Conservation (phyloP, 129 eudicot species). For the Lactuca sativa region DNA sequence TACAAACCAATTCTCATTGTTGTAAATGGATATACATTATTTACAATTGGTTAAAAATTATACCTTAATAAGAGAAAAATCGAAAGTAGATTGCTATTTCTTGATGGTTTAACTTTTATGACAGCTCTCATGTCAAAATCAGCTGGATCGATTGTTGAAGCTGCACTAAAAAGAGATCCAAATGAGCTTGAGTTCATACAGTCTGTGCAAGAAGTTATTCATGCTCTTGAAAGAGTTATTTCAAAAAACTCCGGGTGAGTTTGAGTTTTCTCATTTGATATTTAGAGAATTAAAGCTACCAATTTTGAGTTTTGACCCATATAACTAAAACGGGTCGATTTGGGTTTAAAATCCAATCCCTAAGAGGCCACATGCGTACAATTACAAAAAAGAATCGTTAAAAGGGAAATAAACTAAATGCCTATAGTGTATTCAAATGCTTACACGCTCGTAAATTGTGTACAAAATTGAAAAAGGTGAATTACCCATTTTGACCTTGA, state of each 20-base stretch:
- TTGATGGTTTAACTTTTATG: constrained; percentile 26
- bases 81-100: neutral
- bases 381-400: too few species aligned
- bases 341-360: neutral
- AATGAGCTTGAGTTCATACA: constrained; percentile 88
- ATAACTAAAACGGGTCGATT: neutral
- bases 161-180: constrained; percentile 97
- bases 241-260: constrained; percentile 70
- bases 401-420: too few species aligned
- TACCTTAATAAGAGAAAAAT: neutral
- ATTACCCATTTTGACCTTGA: neutral
- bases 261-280: constrained; percentile 34
- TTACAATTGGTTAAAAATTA: constrained; percentile 2
- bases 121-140: constrained; percentile 98
- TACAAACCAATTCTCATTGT: too few species aligned
- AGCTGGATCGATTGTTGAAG: constrained; percentile 99
- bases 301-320: neutral
- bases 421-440: constrained; percentile 1
- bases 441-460: constrained; percentile 1
- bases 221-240: constrained; percentile 90
- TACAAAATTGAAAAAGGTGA: neutral
- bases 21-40: too few species aligned
- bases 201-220: constrained; percentile 89
- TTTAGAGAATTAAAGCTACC: neutral
- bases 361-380: too few species aligned